phyloP scores from a whole-genome alignment of 2,329 filamentous ascomycete species.

The Paradendryphiella salina region DNA sequence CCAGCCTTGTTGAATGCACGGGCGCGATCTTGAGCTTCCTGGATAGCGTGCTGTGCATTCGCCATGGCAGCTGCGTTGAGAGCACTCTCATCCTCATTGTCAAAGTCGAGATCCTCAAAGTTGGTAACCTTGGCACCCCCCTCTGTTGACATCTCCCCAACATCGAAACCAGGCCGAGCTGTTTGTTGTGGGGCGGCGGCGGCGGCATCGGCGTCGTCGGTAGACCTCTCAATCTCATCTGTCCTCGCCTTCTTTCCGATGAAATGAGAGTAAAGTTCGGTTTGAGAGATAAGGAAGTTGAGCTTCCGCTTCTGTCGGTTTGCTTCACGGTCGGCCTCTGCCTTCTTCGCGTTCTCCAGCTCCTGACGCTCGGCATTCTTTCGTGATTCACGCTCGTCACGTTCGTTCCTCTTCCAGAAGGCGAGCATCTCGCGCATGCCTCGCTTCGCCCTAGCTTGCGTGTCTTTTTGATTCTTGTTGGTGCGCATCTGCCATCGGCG shows the following conservation, averaged over 20 bases:
- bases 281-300: slow-evolving; percentile 99
- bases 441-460: slow-evolving; percentile 93
- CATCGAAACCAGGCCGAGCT: slow-evolving; percentile 52
- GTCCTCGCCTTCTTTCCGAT: slow-evolving; percentile 99
- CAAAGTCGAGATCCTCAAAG: slow-evolving; percentile 93
- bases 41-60: slow-evolving; percentile 93
- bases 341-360: slow-evolving; percentile 93
- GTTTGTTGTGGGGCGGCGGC: slow-evolving; percentile 46
- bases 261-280: slow-evolving; percentile 98
- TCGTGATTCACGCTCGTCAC: slow-evolving; percentile 90
- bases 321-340: slow-evolving; percentile 95
- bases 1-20: slow-evolving; percentile 81
- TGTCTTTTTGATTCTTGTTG: slow-evolving; percentile 98
- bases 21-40: slow-evolving; percentile 90
- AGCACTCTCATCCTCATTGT: slow-evolving; percentile 85
- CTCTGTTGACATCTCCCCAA: slow-evolving; percentile 54
- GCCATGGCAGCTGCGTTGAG: slow-evolving; percentile 85
- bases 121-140: slow-evolving; percentile 77
- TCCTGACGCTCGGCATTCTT: slow-evolving; percentile 95
- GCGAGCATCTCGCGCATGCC: slow-evolving; percentile 99
- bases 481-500: slow-evolving; percentile 96
- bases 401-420: slow-evolving; percentile 99
- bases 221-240: slow-evolving; percentile 87
- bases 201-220: slow-evolving; percentile 67
- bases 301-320: slow-evolving; percentile 98